Conservation (phyloP, 495 filamentous ascomycete genomes). For the Xylaria palmicola region DNA sequence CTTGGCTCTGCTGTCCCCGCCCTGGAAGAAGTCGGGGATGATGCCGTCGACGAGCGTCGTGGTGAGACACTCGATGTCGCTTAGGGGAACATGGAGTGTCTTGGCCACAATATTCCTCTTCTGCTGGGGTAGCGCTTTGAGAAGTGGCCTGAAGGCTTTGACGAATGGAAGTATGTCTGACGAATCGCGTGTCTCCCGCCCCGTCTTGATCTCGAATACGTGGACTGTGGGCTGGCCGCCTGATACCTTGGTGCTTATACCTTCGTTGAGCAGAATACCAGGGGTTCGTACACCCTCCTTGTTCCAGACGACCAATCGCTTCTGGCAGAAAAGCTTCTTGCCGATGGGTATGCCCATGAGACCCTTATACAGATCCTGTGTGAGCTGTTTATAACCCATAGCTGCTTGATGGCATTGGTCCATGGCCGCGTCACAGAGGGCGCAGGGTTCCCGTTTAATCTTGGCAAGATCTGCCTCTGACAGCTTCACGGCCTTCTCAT, state of each 20-base stretch:
- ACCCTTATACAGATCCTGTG: slow-evolving; percentile 68
- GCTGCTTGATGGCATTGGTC: slow-evolving; percentile 75
- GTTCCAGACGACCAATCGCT: slow-evolving; percentile 68
- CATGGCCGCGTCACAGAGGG: slow-evolving; percentile 77
- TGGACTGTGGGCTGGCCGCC: slow-evolving; percentile 64
- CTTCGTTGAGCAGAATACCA: slow-evolving; percentile 77
- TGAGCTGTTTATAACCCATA: slow-evolving; percentile 72
- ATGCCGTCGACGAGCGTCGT: slow-evolving; percentile 65
- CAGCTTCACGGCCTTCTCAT: slow-evolving; percentile 90
- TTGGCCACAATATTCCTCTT: slow-evolving; percentile 64
- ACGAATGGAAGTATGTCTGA: slow-evolving; percentile 80
- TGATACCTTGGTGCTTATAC: slow-evolving; percentile 53
- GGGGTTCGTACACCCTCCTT: slow-evolving; percentile 76
- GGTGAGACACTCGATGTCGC: slow-evolving; percentile 80
- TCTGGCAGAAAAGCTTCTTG: slow-evolving; percentile 69
- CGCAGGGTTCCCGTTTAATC: slow-evolving; percentile 80
- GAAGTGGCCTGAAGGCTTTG: slow-evolving; percentile 58
- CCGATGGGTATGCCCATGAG: slow-evolving; percentile 73
- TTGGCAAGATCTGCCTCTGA: slow-evolving; percentile 89
- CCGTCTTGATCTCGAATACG: slow-evolving; percentile 69
- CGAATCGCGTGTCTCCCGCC: slow-evolving; percentile 62
- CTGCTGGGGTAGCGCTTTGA: slow-evolving; percentile 58
- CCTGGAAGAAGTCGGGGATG: slow-evolving; percentile 50
- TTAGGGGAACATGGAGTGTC: slow-evolving; percentile 61
- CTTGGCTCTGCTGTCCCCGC: slow-evolving; percentile 38